A percentile compares a stretch with the other conserved stretches of the same genome.
phyloP scores from a whole-genome alignment of 306 rosid genomes.

The Mimosa pudica region DNA sequence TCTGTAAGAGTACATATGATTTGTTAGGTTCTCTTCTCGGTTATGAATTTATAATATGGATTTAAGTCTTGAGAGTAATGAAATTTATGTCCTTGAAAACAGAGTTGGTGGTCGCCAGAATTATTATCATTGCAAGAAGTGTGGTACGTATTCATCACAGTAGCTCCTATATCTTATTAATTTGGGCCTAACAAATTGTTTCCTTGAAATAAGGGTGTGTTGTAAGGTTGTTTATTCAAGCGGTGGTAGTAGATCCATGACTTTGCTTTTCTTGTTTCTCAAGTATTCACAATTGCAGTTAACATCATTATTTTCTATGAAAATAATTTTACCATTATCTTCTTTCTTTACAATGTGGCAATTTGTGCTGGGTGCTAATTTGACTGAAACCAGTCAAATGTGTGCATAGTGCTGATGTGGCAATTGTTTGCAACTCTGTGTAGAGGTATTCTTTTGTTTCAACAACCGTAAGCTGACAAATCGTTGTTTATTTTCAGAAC shows the following conservation, averaged over 20 bases:
- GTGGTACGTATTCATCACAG: constrained; percentile 64
- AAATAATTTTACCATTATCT: not conserved
- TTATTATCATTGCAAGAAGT: constrained; percentile 87
- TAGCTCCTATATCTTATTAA: not conserved
- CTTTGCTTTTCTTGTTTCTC: not conserved
- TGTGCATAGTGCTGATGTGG: too few species aligned
- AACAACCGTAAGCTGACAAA: not conserved
- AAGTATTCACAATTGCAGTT: not conserved
- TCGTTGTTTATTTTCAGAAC: not conserved
- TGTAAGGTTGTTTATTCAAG: too few species aligned
- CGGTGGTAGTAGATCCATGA: too few species aligned
- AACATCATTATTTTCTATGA: not conserved
- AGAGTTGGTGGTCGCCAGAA: constrained; percentile 89
- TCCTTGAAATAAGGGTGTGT: not conserved
- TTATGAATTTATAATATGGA: constrained; percentile 30
- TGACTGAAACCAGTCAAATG: not conserved
- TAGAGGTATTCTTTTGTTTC: not conserved
- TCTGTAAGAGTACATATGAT: not conserved
- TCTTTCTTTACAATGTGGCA: not conserved
- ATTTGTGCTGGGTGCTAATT: not conserved
- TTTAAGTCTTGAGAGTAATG: constrained; percentile 33
- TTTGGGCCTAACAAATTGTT: not conserved
- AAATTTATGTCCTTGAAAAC: constrained; percentile 37
- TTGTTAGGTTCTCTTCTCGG: not conserved
- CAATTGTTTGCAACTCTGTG: too few species aligned